phyloP scores from a whole-genome alignment of 768 basidiomycete species.

The Clitopilus passeckerianus region DNA sequence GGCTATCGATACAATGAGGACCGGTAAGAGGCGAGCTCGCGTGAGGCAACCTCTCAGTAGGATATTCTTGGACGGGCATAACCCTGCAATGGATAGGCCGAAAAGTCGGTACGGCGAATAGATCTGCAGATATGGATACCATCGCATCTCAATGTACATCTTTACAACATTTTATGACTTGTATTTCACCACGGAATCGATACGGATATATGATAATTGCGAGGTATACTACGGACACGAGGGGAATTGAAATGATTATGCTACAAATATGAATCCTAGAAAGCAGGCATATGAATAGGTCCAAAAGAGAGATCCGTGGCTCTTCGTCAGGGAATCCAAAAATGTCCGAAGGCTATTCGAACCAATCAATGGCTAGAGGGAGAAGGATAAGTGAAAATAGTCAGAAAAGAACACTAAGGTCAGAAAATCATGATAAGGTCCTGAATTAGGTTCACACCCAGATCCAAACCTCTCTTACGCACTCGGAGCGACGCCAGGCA shows the following conservation, averaged over 20 bases:
- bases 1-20: constrained; percentile 76
- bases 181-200: too few species aligned
- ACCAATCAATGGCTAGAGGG: too few species aligned
- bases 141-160: too few species aligned
- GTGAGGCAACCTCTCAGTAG: constrained; percentile 61
- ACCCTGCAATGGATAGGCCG: constrained; percentile 8
- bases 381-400: not conserved
- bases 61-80: constrained; percentile 67
- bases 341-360: too few species aligned
- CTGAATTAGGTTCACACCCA: not conserved
- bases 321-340: too few species aligned
- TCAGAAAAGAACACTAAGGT: not conserved
- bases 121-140: not conserved
- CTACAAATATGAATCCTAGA: too few species aligned
- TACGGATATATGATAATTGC: too few species aligned
- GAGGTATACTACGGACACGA: too few species aligned
- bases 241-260: too few species aligned
- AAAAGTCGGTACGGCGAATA: constrained; percentile 28
- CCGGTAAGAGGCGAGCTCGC: constrained; percentile 52
- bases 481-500: not conserved
- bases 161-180: too few species aligned
- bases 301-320: too few species aligned
- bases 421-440: not conserved
- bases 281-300: too few species aligned
- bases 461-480: not conserved